Base-by-base conservation (phyloP, 169 alveolate genomes). In the Neospora caninum region DNA sequence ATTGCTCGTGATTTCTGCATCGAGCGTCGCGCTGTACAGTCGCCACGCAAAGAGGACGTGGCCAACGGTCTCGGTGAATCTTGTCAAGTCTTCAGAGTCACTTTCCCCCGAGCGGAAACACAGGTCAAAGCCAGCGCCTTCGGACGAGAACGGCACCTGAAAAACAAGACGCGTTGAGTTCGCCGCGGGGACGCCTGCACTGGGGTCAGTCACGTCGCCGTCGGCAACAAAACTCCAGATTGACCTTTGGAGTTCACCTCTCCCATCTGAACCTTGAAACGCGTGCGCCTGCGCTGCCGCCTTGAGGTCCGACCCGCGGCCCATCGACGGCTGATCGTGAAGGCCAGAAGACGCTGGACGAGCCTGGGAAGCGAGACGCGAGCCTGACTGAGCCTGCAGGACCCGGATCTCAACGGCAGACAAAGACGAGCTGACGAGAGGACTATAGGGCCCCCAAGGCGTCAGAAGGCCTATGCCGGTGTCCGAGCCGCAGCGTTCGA, bases 41-140 rank as follows among this genome's bases (percentile, higher is more conserved):
- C n/a, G 73, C 34, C 73, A 16, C 4, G 29, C 45, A n/a, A 25
- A 78, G 1, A 78, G 20, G 45, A 78, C 86, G 20, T 78, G 45
- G 42, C 86, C 86, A 6, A 78, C 49, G 39, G 86, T 43, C 86
- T 78, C 86, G 39, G 39, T n/a, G 86, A 78, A 78, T 78, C 45
- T 6, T 20, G 39, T n/a, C 86, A 78, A 25, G 31, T n/a, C 39
- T 6, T n/a, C 43, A 1, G 86, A 29, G 45, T n/a, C 39, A 10
- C 20, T 16, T 78, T 20, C 45, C 43, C 31, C 39, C 45, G 86
- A 25, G 29, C 86, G 86, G 86, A 78, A 78, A 78, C 86, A 78
- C 27, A 78, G 86, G 43, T 36, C 29, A 10, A 20, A 43, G 42
- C 31, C 31, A 10, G 27, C 49, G 1, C 45, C 39, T 43, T 18